Evolutionary conservation across 192 early-diverging fungal species (phyloP), one percentile per base, ranked within the genome.

Genomic region (Powellomyces hirtus): DNA sequence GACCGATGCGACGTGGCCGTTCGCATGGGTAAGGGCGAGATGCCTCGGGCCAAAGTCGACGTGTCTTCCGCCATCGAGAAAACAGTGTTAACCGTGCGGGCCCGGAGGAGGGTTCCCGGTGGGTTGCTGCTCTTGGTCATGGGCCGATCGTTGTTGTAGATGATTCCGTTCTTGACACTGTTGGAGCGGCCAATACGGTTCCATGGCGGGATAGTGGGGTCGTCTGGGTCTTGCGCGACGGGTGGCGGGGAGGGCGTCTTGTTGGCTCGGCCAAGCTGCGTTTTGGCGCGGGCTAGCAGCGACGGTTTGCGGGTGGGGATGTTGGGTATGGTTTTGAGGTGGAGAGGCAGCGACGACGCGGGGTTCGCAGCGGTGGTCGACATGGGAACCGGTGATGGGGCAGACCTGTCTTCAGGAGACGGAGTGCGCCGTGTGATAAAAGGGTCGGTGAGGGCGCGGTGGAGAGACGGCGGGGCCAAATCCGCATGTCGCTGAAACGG

Each of bases 151-250:
- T 56, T 33, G 33, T 26, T 27, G 53, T 56, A 56, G 16, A 56
- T 56, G 16, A 56, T 56, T 4, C 53, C 53, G 53, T 56, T 56
- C 29, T 56, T 56, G 27, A 56, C 53, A 27, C 53, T 56, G 16
- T 56, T 33, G 1, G 53, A 31, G 5, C 53, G 53, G 27, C 14
- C 31, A 16, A 56, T 22, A 27, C 53, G 53, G 53, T 56, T 56
- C 53, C 53, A 56, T 7, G 53, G 53, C 53, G 53, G 53, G 27
- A 56, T 56, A 30, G 53, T 31, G 4, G 53, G 53, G 53, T 56
- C 53, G 53, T 56, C 31, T 4, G 53, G 53, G 53, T 56, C 50
- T 10, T n/a, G 24, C 22, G 4, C 22, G 10, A 18, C 26, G 16
- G 46, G 46, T 49, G 46, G 3, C 26, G 46, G 46, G 5, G 46